Evolutionary conservation across 2,329 filamentous ascomycete genomes (phyloP).

Genomic region (Alternaria panax): DNA sequence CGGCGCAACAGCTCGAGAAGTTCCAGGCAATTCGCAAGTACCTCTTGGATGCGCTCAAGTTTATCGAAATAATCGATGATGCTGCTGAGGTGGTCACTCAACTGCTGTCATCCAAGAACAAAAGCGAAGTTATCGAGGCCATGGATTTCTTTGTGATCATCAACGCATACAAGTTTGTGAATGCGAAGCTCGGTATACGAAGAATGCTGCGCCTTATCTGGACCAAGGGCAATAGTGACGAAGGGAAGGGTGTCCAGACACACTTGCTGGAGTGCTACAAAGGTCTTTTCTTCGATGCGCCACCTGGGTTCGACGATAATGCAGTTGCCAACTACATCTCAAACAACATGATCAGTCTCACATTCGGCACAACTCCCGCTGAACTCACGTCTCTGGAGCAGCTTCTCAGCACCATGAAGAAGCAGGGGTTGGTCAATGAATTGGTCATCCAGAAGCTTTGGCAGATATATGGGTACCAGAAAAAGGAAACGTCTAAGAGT

Average conservation of each 20-base stretch:
- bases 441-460: slow-evolving; percentile 90
- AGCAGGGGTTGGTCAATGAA: slow-evolving; percentile 83
- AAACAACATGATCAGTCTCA: slow-evolving; percentile 98
- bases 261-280: slow-evolving; percentile 98
- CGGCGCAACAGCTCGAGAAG: slow-evolving; percentile 85
- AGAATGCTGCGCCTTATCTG: slow-evolving; percentile 97
- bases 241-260: slow-evolving; percentile 96
- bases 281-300: slow-evolving; percentile 93
- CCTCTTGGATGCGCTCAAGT: slow-evolving; percentile 90
- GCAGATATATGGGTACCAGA: slow-evolving; percentile 96
- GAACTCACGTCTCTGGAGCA: slow-evolving; percentile 96
- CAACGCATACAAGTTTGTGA: slow-evolving; percentile 94
- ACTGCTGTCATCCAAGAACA: slow-evolving; percentile 91
- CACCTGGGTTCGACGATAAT: slow-evolving; percentile 84
- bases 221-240: slow-evolving; percentile 99
- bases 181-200: slow-evolving; percentile 89
- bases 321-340: slow-evolving; percentile 95
- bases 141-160: slow-evolving; percentile 98
- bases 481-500: slow-evolving; percentile 83
- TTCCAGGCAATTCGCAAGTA: slow-evolving; percentile 88
- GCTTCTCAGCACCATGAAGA: slow-evolving; percentile 97
- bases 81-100: slow-evolving; percentile 84
- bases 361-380: slow-evolving; percentile 91
- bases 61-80: slow-evolving; percentile 88
- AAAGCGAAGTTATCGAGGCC: slow-evolving; percentile 97